Conservation (phyloP, 805 yeast species). For the Starmera dryadoides region DNA sequence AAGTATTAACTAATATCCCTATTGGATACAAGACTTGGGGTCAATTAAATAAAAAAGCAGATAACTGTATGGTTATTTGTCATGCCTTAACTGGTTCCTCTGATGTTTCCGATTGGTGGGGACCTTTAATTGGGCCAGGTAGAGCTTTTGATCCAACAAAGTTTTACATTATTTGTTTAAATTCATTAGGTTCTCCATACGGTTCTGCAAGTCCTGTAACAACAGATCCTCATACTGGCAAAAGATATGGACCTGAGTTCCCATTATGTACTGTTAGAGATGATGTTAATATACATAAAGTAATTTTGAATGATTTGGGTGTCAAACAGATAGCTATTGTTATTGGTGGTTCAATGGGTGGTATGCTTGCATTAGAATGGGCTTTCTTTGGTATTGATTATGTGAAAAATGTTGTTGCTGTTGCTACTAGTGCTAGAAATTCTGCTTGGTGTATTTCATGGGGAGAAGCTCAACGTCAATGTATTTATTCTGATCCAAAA, state of each 20-base stretch:
- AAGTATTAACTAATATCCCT: slow-evolving; percentile 63
- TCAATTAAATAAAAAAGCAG: slow-evolving; percentile 54
- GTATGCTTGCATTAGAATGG: slow-evolving; percentile 91
- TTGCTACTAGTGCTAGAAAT: slow-evolving; percentile 91
- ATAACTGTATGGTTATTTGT: slow-evolving; percentile 83
- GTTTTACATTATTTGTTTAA: slow-evolving; percentile 80
- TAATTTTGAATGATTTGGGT: slow-evolving; percentile 72
- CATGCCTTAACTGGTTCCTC: slow-evolving; percentile 96
- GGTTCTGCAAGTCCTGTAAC: slow-evolving; percentile 93
- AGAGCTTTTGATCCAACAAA: slow-evolving; percentile 87
- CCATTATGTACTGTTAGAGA: slow-evolving; percentile 93
- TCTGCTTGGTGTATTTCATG: slow-evolving; percentile 99
- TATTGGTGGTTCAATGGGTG: slow-evolving; percentile 99
- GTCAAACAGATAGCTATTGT: slow-evolving; percentile 78
- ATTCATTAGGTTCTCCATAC: slow-evolving; percentile 94
- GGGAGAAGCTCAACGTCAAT: slow-evolving; percentile 98
- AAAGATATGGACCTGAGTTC: slow-evolving; percentile 87
- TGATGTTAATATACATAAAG: slow-evolving; percentile 73
- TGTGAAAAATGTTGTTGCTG: slow-evolving; percentile 66
- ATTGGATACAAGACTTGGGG: slow-evolving; percentile 98
- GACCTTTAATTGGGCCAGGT: slow-evolving; percentile 80
- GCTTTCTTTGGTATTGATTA: slow-evolving; percentile 61
- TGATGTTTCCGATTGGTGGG: slow-evolving; percentile 99
- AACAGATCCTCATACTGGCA: slow-evolving; percentile 66
- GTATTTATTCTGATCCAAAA: slow-evolving; percentile 91